Percentiles rank a stretch among this genome's conserved stretches.
phyloP scores from a whole-genome alignment of 257 asterid species.

The Solanum appendiculatum region DNA sequence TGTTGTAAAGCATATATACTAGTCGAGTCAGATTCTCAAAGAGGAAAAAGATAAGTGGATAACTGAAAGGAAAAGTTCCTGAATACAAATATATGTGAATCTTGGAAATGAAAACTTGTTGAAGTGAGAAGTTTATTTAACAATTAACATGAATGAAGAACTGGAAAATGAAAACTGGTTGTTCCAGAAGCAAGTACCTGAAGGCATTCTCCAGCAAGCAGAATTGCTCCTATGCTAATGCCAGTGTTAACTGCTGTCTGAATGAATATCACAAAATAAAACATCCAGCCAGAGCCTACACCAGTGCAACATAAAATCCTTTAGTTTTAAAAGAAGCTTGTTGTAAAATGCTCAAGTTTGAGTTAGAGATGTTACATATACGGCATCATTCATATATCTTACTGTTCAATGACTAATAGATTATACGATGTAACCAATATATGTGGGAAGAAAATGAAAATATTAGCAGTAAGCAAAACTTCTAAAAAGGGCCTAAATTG shows the following conservation, averaged over 20 bases:
- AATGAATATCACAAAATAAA: constrained; percentile 73
- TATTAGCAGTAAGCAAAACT: neutral
- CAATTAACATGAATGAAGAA: neutral
- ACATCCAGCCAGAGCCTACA: constrained; percentile 92
- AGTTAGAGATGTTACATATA: neutral
- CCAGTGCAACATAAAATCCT: neutral
- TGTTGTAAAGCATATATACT: neutral
- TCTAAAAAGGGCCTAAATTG: neutral
- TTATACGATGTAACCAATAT: neutral
- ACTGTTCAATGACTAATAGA: neutral
- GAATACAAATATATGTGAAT: neutral
- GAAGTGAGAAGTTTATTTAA: neutral
- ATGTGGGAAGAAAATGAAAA: neutral
- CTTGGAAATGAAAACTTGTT: neutral
- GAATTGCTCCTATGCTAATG: constrained; percentile 71
- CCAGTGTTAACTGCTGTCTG: constrained; percentile 90
- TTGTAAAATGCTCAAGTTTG: neutral
- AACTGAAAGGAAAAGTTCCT: neutral
- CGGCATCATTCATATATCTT: neutral
- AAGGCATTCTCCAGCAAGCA: constrained; percentile 87
- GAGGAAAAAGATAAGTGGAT: neutral
- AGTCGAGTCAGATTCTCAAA: neutral
- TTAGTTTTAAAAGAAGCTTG: neutral
- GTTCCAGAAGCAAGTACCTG: constrained; percentile 39
- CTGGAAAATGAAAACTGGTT: neutral